Evolutionary conservation across 805 yeast species (phyloP).

Genomic region (Candida railenensis): DNA sequence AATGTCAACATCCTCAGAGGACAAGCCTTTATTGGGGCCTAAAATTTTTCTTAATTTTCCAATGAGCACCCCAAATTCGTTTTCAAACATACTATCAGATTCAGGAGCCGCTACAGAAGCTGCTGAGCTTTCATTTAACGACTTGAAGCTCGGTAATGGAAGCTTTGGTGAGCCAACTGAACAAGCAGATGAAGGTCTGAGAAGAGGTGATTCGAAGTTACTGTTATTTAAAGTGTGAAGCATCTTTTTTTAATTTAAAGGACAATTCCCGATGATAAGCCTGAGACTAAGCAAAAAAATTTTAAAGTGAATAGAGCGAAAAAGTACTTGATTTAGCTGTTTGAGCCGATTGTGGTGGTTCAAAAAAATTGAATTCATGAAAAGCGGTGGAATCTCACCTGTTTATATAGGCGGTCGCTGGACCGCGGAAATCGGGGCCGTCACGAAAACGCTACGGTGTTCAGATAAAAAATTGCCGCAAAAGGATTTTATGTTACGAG

Average conservation of each 20-base stretch:
- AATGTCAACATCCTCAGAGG: slow-evolving; percentile 53
- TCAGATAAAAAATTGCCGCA: not conserved
- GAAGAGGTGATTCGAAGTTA: slow-evolving; percentile 3
- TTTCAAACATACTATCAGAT: slow-evolving; percentile 6
- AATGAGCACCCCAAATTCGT: slow-evolving; percentile 26
- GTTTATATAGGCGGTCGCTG: not conserved
- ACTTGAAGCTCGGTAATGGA: not conserved
- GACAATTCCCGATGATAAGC: too few relatives aligned
- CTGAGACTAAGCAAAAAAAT: too few relatives aligned
- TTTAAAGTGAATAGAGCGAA: too few relatives aligned
- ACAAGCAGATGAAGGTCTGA: slow-evolving; percentile 4
- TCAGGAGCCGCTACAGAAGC: not conserved
- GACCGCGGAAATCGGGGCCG: not conserved
- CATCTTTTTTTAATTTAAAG: too few relatives aligned
- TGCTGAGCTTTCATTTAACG: not conserved
- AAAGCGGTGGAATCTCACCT: not conserved
- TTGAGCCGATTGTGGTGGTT: too few relatives aligned
- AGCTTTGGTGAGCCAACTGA: not conserved
- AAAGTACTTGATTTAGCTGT: too few relatives aligned
- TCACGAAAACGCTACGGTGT: not conserved
- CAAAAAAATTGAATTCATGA: not conserved
- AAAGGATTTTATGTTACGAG: not conserved
- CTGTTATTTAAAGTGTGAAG: not conserved
- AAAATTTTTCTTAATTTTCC: slow-evolving; percentile 23
- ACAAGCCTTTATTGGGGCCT: slow-evolving; percentile 31